Percentiles rank a stretch among this genome's conserved stretches.
Conservation (phyloP, 495 filamentous ascomycete species). For the Podospora pseudocomata region DNA sequence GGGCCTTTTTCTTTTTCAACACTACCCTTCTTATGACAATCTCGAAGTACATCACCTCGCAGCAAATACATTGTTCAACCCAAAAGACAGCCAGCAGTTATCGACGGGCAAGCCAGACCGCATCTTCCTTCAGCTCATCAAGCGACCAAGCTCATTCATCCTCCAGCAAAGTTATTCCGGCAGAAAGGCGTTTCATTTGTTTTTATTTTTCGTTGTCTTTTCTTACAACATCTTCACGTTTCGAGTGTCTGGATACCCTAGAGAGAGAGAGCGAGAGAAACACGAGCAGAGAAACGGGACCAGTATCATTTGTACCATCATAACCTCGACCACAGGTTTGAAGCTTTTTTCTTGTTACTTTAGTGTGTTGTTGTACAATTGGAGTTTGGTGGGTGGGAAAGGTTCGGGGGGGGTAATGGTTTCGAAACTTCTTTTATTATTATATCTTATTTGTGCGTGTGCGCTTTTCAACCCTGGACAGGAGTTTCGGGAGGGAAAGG, state of each 20-base stretch:
- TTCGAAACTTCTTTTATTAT: neutral
- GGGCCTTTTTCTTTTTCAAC: neutral
- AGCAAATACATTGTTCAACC: neutral
- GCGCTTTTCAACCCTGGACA: neutral
- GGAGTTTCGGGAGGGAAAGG: neutral
- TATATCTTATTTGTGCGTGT: neutral
- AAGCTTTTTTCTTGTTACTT: neutral
- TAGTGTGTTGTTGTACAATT: neutral
- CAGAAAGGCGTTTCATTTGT: conserved; percentile 1
- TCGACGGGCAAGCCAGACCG: neutral
- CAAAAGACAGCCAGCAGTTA: neutral
- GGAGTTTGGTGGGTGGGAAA: conserved; percentile 3
- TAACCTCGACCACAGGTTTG: neutral
- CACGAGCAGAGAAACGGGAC: neutral
- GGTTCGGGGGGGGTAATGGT: conserved; percentile 2
- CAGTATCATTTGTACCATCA: neutral
- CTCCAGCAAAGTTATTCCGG: neutral
- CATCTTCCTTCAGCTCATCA: neutral
- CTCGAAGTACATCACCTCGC: neutral
- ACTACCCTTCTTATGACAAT: neutral
- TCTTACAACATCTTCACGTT: neutral
- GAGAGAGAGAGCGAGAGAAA: neutral
- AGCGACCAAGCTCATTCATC: neutral
- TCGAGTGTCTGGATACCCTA: neutral
- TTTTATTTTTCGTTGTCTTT: neutral